Conservation (phyloP, 225 moss, liverwort and hornwort species). For the Antitrichia curtipendula region DNA sequence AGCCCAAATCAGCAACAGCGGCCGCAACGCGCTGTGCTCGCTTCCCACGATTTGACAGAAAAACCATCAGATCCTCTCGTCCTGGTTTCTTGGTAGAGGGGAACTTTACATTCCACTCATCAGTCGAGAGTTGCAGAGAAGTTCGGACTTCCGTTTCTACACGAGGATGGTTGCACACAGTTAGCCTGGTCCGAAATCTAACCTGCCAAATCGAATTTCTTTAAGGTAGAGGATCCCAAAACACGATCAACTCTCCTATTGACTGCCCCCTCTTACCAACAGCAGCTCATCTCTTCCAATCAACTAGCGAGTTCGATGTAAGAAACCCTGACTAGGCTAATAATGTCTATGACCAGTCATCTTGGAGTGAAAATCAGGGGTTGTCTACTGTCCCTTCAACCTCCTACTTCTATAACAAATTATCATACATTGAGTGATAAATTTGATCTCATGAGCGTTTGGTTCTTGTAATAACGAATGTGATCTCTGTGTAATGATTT, state of each 20-base stretch:
- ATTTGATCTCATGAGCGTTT: neutral
- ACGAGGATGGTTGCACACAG: neutral
- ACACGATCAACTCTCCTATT: neutral
- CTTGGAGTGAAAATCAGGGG: neutral
- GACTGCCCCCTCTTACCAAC: neutral
- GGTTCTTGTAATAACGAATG: neutral
- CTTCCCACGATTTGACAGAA: slow-evolving; percentile 67
- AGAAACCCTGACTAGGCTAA: neutral
- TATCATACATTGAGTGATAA: neutral
- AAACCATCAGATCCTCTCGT: slow-evolving; percentile 58
- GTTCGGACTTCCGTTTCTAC: slow-evolving; percentile 63
- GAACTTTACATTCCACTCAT: slow-evolving; percentile 61
- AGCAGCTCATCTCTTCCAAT: neutral
- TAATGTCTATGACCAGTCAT: too few species aligned
- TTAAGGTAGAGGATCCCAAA: neutral
- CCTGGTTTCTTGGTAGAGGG: slow-evolving; percentile 52
- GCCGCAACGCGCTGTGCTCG: slow-evolving; percentile 74
- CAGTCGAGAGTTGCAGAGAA: slow-evolving; percentile 46
- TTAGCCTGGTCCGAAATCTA: neutral
- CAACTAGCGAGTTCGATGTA: neutral
- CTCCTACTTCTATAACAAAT: neutral
- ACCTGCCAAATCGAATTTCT: neutral
- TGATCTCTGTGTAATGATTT: neutral
- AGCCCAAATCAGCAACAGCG: slow-evolving; percentile 75
- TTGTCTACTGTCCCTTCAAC: too few species aligned